Evolutionary conservation across 2,329 filamentous ascomycete species (phyloP).

Genomic region (Arthrobotrys pseudoclavata): DNA sequence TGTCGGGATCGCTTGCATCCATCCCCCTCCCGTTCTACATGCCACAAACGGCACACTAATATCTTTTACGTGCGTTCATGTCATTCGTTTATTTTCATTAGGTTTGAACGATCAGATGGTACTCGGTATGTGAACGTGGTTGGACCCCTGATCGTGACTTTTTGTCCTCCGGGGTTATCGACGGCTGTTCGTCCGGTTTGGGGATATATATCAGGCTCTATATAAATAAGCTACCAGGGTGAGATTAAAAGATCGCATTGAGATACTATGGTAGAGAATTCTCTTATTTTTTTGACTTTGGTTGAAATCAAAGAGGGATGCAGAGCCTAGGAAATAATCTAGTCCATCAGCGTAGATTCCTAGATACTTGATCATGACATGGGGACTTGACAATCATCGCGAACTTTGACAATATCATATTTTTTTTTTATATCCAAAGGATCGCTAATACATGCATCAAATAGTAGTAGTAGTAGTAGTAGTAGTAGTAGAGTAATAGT

Average conservation of each 20-base stretch:
- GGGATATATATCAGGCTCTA: neutral
- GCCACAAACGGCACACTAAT: constrained; percentile 10
- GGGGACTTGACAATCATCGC: neutral
- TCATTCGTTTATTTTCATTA: constrained; percentile 39
- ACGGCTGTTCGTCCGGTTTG: constrained; percentile 18
- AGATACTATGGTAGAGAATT: constrained; percentile 12
- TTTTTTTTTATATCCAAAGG: constrained; percentile 3
- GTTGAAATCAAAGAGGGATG: neutral
- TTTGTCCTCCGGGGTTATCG: neutral
- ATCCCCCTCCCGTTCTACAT: constrained; percentile 16
- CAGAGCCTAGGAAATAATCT: neutral
- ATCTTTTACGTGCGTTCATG: constrained; percentile 54
- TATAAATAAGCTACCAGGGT: neutral
- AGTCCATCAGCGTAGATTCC: neutral
- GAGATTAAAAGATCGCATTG: constrained; percentile 1
- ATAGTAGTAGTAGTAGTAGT: constrained; percentile 3
- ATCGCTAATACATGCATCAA: constrained; percentile 55
- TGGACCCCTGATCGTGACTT: too few relatives aligned
- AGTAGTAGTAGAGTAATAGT: neutral
- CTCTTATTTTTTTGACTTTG: neutral
- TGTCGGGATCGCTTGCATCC: constrained; percentile 1
- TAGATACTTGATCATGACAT: neutral
- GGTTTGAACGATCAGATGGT: constrained; percentile 20
- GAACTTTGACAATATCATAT: neutral
- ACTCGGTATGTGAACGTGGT: neutral